Percentiles rank a stretch among this genome's conserved stretches.
Conservation (phyloP, 805 yeast genomes). For the Cyberlindnera maritima region DNA sequence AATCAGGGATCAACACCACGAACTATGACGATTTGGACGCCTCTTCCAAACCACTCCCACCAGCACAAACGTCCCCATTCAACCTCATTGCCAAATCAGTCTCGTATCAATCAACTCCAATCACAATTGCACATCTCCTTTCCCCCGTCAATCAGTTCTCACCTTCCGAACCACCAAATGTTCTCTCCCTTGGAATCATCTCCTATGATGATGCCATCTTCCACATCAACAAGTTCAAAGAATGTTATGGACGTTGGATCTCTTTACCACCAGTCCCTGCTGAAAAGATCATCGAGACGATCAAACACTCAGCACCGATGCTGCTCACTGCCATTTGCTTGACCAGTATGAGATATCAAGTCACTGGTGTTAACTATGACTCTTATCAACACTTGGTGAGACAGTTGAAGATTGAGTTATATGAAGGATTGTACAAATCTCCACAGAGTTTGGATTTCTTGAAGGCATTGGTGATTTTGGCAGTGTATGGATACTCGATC, state of each 20-base stretch:
- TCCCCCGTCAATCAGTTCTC: slow-evolving; percentile 9
- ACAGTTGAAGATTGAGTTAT: slow-evolving; percentile 34
- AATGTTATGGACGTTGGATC: slow-evolving; percentile 76
- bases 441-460: slow-evolving; percentile 56
- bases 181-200: slow-evolving; percentile 50
- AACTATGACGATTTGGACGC: slow-evolving; percentile 9
- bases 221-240: slow-evolving; percentile 55
- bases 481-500: slow-evolving; percentile 63
- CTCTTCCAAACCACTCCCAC: slow-evolving; percentile 25
- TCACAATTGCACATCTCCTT: slow-evolving; percentile 16
- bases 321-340: slow-evolving; percentile 67
- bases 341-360: slow-evolving; percentile 51
- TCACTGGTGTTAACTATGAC: slow-evolving; percentile 25
- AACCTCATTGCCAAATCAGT: slow-evolving; percentile 24
- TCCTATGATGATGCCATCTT: slow-evolving; percentile 44
- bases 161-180: slow-evolving; percentile 36
- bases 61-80: slow-evolving; percentile 27
- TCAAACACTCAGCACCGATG: slow-evolving; percentile 53
- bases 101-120: slow-evolving; percentile 18
- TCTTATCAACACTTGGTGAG: slow-evolving; percentile 30
- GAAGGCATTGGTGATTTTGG: slow-evolving; percentile 63
- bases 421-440: slow-evolving; percentile 39
- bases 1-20: slow-evolving; percentile 7
- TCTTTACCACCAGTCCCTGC: slow-evolving; percentile 59
- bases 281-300: slow-evolving; percentile 44